Evolutionary conservation across 495 filamentous ascomycete genomes (phyloP).

Genomic region (Annulohypoxylon moriforme): DNA sequence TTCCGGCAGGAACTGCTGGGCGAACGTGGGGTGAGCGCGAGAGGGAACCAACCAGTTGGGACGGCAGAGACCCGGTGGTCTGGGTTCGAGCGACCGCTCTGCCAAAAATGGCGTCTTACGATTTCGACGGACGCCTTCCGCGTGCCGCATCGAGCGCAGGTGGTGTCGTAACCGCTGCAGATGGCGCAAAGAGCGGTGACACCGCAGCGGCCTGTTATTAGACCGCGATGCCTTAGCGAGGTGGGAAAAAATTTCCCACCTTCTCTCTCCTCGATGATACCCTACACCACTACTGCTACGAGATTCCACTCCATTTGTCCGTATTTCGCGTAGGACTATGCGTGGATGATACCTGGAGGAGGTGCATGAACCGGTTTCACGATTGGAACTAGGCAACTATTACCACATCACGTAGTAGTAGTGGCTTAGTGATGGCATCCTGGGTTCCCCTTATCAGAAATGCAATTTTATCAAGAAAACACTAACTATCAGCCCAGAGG

Average conservation of each 20-base stretch:
- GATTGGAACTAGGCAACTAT: background rate
- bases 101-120: constrained; percentile 12
- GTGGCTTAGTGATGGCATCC: background rate
- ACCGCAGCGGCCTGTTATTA: constrained; percentile 16
- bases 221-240: background rate
- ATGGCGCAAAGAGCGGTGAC: constrained; percentile 43
- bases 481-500: too few species aligned
- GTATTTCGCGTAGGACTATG: background rate
- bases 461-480: background rate
- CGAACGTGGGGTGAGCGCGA: constrained; percentile 12
- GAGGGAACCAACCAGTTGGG: constrained; percentile 30
- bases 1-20: constrained; percentile 4
- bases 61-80: constrained; percentile 24
- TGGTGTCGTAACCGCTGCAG: background rate
- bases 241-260: background rate
- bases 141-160: background rate
- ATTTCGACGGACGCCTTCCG: background rate
- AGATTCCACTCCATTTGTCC: background rate
- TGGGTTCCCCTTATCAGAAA: background rate
- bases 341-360: constrained; percentile 19
- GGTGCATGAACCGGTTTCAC: constrained; percentile 26
- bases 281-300: background rate
- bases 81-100: constrained; percentile 16
- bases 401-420: background rate
- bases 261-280: constrained; percentile 6